phyloP scores from a whole-genome alignment of 306 rosid genomes.

The Heteromeles arbutifolia region DNA sequence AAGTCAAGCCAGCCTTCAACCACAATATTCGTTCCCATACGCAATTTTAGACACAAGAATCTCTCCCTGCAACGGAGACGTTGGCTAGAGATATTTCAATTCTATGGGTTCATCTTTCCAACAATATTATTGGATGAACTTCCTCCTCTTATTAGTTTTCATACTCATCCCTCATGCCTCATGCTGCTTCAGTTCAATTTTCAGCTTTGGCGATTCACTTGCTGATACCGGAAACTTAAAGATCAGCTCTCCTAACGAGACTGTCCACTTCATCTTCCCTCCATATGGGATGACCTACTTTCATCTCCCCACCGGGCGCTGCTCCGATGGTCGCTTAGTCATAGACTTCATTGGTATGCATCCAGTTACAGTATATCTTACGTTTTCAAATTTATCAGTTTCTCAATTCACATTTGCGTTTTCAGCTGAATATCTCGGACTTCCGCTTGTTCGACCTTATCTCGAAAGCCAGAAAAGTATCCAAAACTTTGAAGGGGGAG shows the following conservation, averaged over 20 bases:
- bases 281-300: conserved; percentile 31
- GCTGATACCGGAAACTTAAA: conserved; percentile 51
- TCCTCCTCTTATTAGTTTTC: background rate
- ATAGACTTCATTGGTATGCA: conserved; percentile 21
- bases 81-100: background rate
- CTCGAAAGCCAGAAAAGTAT: conserved; percentile 5
- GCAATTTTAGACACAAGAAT: too few relatives aligned
- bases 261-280: background rate
- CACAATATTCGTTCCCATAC: too few relatives aligned
- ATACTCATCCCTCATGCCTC: background rate
- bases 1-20: too few relatives aligned
- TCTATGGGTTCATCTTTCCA: background rate
- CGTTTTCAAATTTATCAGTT: background rate
- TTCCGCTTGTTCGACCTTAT: conserved; percentile 41
- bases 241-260: background rate
- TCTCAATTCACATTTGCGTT: background rate
- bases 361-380: background rate
- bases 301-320: conserved; percentile 24
- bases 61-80: background rate
- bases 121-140: background rate
- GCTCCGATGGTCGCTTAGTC: conserved; percentile 26
- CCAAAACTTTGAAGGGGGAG: conserved; percentile 19
- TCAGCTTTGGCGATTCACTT: conserved; percentile 66
- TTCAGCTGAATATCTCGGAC: conserved; percentile 44
- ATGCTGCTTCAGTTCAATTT: conserved; percentile 22